Conservation (phyloP, 345 rosid genomes). For the Syzygium grande region DNA sequence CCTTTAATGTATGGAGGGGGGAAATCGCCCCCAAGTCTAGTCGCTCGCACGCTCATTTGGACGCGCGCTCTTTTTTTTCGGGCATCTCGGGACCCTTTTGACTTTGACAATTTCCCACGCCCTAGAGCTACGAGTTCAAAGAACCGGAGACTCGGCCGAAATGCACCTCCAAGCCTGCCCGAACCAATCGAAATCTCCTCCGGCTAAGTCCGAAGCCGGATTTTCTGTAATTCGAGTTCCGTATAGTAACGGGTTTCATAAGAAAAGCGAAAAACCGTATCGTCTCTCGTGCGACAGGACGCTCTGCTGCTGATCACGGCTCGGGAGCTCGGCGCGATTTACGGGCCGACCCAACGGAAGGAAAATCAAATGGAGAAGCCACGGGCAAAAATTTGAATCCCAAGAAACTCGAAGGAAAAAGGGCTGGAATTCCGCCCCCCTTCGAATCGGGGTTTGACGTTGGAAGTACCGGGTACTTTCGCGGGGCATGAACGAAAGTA, state of each 20-base stretch:
- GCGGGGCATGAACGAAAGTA: not conserved
- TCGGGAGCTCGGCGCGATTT: rapidly evolving
- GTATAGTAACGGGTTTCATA: too few species aligned
- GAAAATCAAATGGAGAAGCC: not conserved
- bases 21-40: not conserved
- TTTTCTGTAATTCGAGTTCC: too few species aligned
- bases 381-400: not conserved
- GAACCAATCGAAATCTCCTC: not conserved
- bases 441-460: not conserved
- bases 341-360: rapidly evolving
- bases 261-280: not conserved
- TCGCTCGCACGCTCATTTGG: not conserved
- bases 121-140: not conserved
- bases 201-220: not conserved
- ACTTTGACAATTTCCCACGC: not conserved
- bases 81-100: not conserved
- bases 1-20: not conserved
- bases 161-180: not conserved
- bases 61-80: not conserved
- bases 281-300: rapidly evolving
- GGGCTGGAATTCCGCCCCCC: not conserved
- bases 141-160: not conserved
- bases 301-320: too few species aligned
- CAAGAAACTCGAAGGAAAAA: not conserved
- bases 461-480: not conserved